A percentile compares a stretch with the other conserved stretches of the same genome.
phyloP scores from a whole-genome alignment of 352 stramenopile genomes.

The Salisapilia sapeloensis region DNA sequence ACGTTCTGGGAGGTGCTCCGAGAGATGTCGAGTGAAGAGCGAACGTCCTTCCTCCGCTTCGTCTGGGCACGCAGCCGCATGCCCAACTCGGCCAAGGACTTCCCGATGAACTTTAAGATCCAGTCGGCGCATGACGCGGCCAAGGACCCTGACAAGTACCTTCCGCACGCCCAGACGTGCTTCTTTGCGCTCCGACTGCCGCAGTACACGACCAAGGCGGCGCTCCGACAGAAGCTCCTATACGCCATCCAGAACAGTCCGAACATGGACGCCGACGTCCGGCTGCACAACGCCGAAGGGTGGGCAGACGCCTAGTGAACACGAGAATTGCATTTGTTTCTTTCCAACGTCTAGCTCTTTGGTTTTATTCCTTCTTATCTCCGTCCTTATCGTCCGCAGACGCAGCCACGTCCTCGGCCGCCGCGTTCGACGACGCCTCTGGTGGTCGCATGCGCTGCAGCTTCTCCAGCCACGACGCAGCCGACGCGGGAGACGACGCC shows the following conservation, averaged over 20 bases:
- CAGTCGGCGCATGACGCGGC: constrained; percentile 67
- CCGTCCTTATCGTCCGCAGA: constrained; percentile 7
- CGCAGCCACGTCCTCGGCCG: too few relatives aligned
- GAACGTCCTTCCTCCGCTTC: constrained; percentile 94
- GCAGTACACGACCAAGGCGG: constrained; percentile 85
- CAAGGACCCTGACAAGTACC: constrained; percentile 74
- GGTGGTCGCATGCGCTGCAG: constrained; percentile 76
- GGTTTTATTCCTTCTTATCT: constrained; percentile 5
- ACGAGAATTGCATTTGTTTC: not conserved
- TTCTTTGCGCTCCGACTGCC: constrained; percentile 97
- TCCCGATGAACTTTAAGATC: constrained; percentile 91
- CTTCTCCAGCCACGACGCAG: constrained; percentile 77
- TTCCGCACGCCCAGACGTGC: constrained; percentile 98
- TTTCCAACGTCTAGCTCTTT: too few relatives aligned
- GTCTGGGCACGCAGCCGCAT: constrained; percentile 95
- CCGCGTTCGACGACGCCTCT: constrained; percentile 15
- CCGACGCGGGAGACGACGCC: constrained; percentile 30
- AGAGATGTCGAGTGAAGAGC: constrained; percentile 91
- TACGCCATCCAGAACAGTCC: constrained; percentile 93
- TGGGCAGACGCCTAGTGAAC: constrained; percentile 76
- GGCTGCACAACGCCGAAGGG: constrained; percentile 84
- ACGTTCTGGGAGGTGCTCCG: constrained; percentile 94
- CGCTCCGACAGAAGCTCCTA: constrained; percentile 70
- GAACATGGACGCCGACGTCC: constrained; percentile 89
- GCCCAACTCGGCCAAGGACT: constrained; percentile 93